These are phyloP conservation scores for Prunus kanzakura DNA, from an alignment of 306 rosid species.

Conservation along the genomic window DNA sequence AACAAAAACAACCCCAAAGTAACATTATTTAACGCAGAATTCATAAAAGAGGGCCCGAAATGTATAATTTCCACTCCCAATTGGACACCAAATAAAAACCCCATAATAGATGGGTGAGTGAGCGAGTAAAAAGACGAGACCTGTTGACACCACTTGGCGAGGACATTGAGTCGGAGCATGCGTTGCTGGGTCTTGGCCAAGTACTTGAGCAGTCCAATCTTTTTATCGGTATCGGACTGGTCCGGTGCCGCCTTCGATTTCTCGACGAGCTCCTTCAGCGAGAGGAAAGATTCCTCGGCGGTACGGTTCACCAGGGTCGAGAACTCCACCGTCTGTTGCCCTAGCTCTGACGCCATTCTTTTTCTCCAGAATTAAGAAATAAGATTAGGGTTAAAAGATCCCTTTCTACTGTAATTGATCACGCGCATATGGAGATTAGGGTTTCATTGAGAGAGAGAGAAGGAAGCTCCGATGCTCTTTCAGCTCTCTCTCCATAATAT, in stretches of 20 bases:
- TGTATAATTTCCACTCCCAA: constrained; percentile 12
- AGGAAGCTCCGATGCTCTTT: background rate
- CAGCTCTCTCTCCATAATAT: constrained; percentile 4
- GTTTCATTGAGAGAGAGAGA: background rate
- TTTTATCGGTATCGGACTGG: constrained; percentile 79
- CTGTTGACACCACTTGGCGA: constrained; percentile 98
- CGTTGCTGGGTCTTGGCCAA: constrained; percentile 91
- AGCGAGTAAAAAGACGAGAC: constrained; percentile 18
- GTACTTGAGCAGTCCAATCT: constrained; percentile 75
- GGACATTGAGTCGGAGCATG: constrained; percentile 92
- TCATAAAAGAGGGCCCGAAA: background rate
- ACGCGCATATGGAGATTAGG: background rate
- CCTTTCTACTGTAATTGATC: background rate
- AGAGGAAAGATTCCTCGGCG: constrained; percentile 73
- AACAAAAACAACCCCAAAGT: constrained; percentile 5
- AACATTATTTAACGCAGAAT: constrained; percentile 2
- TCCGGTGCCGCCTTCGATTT: constrained; percentile 62
- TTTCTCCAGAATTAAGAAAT: background rate
- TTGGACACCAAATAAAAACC: constrained; percentile 1
- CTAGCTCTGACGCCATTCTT: constrained; percentile 79
- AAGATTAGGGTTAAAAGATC: background rate
- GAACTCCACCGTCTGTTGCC: constrained; percentile 92
- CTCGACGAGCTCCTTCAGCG: constrained; percentile 80
- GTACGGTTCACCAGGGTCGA: constrained; percentile 74
- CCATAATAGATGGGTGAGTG: background rate